Conservation (phyloP, 345 rosid species). For the Ricinus communis region DNA sequence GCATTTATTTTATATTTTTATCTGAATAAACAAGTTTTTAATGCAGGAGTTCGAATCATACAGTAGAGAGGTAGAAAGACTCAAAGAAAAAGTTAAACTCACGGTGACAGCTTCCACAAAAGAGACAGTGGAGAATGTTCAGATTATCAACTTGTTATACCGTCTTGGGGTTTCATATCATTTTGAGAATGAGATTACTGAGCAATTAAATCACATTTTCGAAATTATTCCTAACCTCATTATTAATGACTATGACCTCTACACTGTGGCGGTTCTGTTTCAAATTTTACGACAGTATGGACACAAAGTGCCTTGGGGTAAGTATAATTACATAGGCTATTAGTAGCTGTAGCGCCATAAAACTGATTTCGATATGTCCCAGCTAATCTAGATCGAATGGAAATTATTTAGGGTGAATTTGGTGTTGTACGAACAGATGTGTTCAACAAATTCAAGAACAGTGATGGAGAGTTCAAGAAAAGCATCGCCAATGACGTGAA, state of each 20-base stretch:
- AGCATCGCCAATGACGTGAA: too few species aligned
- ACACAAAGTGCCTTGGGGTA: not conserved
- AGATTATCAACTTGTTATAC: not conserved
- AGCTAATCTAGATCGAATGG: too few species aligned
- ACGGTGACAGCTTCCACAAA: not conserved
- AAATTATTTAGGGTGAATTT: too few species aligned
- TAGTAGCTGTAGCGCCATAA: too few species aligned
- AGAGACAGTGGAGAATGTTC: not conserved
- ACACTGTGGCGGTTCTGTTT: not conserved
- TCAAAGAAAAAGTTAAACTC: not conserved
- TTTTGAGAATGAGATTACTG: not conserved
- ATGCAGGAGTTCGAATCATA: too few species aligned
- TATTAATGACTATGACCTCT: not conserved
- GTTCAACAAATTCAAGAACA: too few species aligned
- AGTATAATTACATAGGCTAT: too few species aligned
- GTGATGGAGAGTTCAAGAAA: too few species aligned
- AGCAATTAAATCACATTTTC: not conserved
- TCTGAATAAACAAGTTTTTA: too few species aligned
- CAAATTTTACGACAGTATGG: not conserved
- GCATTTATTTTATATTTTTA: too few species aligned
- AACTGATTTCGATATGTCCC: too few species aligned
- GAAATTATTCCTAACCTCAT: not conserved
- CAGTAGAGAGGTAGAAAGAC: not conserved
- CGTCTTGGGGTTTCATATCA: constrained; percentile 6
- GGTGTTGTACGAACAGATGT: too few species aligned